Conservation (phyloP, 2,329 filamentous ascomycete species). For the Stemphylium vesicarium region DNA sequence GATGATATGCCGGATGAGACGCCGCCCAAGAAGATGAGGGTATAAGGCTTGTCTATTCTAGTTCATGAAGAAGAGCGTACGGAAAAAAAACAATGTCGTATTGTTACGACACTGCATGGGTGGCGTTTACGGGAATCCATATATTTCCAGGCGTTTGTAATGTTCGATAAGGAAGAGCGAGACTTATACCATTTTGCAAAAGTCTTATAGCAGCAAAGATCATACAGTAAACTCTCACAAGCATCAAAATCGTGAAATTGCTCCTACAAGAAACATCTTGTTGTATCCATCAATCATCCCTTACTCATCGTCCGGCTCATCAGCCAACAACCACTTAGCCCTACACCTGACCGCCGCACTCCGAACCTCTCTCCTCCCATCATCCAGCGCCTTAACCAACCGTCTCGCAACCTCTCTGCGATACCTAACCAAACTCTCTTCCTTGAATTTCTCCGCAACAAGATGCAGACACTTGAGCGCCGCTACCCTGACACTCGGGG, state of each 20-base stretch:
- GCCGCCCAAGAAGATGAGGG: constrained; percentile 36
- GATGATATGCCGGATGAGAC: constrained; percentile 19
- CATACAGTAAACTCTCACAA: background rate
- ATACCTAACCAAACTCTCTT: constrained; percentile 62
- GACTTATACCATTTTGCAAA: constrained; percentile 21
- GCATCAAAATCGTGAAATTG: constrained; percentile 13
- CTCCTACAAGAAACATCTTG: no score
- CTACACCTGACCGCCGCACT: constrained; percentile 67
- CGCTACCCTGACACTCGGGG: constrained; percentile 54
- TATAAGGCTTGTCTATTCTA: no score
- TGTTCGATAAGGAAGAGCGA: constrained; percentile 9
- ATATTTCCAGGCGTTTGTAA: constrained; percentile 21
- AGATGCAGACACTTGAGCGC: constrained; percentile 57
- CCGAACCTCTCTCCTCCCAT: constrained; percentile 67
- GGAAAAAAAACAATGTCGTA: background rate
- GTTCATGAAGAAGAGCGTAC: no score
- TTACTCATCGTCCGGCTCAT: constrained; percentile 61
- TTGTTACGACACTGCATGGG: constrained; percentile 29
- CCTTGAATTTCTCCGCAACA: constrained; percentile 56
- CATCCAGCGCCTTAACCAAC: constrained; percentile 64
- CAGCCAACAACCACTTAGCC: constrained; percentile 65
- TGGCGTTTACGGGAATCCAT: constrained; percentile 35
- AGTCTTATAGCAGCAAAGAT: background rate
- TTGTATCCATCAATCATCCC: no score
- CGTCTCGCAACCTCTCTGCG: constrained; percentile 63